A percentile compares a stretch with the other conserved stretches of the same genome.
phyloP scores from a whole-genome alignment of 2,329 filamentous ascomycete genomes.

The Trichoderma aggressivum region DNA sequence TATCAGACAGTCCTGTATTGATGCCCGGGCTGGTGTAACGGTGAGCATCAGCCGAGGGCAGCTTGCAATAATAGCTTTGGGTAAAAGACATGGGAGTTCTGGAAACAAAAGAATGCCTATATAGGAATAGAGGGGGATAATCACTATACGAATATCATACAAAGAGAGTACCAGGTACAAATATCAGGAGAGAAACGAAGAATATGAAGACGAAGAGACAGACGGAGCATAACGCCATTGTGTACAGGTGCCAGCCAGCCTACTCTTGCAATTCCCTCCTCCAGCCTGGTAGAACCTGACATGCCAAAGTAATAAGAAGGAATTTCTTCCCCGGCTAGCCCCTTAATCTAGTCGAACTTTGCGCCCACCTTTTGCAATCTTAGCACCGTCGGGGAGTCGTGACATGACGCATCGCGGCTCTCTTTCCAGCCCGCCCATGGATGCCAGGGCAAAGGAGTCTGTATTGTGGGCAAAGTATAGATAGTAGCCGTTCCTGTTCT shows the following conservation, averaged over 20 bases:
- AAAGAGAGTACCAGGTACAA: conserved; percentile 1
- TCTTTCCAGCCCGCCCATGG: conserved; percentile 76
- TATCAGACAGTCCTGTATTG: not conserved
- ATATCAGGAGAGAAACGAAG: not conserved
- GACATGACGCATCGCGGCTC: conserved; percentile 86
- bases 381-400: conserved; percentile 55
- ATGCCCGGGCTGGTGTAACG: not conserved
- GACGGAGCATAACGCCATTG: not conserved
- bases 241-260: not conserved
- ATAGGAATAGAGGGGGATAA: conserved; percentile 28
- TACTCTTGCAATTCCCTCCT: not conserved
- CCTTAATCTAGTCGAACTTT: conserved; percentile 40
- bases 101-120: conserved; percentile 17
- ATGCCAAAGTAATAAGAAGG: not conserved
- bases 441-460: conserved; percentile 80
- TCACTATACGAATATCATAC: conserved; percentile 26
- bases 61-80: not conserved
- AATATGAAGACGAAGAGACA: not conserved
- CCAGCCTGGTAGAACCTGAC: not conserved
- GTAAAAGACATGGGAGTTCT: not conserved
- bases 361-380: conserved; percentile 54
- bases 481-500: conserved; percentile 69
- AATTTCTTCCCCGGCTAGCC: not conserved
- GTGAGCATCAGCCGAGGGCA: not conserved
- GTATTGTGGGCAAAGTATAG: conserved; percentile 97